phyloP scores from a whole-genome alignment of 2,329 filamentous ascomycete genomes.

The Coniochaeta sp. region DNA sequence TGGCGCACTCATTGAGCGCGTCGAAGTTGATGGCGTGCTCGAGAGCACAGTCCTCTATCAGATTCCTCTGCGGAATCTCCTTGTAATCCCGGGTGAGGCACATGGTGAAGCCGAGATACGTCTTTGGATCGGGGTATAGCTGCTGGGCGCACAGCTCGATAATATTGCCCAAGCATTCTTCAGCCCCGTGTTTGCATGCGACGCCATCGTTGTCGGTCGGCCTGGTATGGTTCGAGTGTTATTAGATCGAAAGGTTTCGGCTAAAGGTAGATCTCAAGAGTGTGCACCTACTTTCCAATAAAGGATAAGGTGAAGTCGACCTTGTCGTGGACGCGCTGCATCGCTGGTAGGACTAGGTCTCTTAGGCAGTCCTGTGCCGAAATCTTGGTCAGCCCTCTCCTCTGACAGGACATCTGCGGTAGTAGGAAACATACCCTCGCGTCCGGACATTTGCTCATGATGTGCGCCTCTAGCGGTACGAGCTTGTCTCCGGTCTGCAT shows the following conservation, averaged over 20 bases:
- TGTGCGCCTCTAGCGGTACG: slow-evolving; percentile 85
- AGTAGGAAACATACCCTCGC: slow-evolving; percentile 46
- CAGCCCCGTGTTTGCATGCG: slow-evolving; percentile 79
- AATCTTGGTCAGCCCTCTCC: not conserved
- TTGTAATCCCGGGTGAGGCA: slow-evolving; percentile 73
- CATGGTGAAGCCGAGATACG: slow-evolving; percentile 87
- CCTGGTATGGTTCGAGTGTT: slow-evolving; percentile 26
- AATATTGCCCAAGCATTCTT: slow-evolving; percentile 89
- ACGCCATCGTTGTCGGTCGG: slow-evolving; percentile 74
- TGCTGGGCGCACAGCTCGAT: slow-evolving; percentile 84
- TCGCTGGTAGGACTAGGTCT: slow-evolving; percentile 74
- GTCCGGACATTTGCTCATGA: slow-evolving; percentile 97
- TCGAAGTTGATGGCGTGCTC: slow-evolving; percentile 85
- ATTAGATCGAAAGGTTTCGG: not conserved
- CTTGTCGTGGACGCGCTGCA: slow-evolving; percentile 74
- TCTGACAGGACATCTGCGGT: not conserved
- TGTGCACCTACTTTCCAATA: slow-evolving; percentile 63
- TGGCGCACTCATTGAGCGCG: slow-evolving; percentile 74
- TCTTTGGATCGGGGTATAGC: slow-evolving; percentile 78
- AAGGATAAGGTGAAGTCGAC: slow-evolving; percentile 89
- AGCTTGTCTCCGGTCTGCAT: slow-evolving; percentile 16
- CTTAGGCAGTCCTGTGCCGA: slow-evolving; percentile 62
- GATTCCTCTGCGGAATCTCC: slow-evolving; percentile 67
- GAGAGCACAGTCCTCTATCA: slow-evolving; percentile 81
- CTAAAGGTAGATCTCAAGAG: not conserved